Percentiles rank a stretch among this genome's conserved stretches.
Evolutionary conservation across 2,329 filamentous ascomycete genomes (phyloP).

Genomic region (Dactylonectria macrodidyma): DNA sequence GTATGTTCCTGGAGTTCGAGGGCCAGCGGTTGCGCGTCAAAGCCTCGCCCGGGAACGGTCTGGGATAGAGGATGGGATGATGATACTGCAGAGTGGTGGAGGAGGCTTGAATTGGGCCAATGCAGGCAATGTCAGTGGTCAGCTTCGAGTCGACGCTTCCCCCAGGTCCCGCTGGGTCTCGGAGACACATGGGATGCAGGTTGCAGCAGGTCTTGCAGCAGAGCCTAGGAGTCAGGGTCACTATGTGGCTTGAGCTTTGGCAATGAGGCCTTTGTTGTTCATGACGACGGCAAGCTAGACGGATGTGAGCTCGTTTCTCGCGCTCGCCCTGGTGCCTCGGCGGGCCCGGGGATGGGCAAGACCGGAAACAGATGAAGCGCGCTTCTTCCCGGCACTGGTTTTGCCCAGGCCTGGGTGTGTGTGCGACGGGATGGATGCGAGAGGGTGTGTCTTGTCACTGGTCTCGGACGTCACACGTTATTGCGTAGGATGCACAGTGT

Average conservation of each 20-base stretch:
- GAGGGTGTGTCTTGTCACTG: conserved; percentile 16
- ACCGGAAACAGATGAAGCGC: conserved; percentile 42
- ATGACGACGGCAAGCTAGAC: conserved; percentile 25
- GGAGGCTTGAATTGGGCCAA: conserved; percentile 34
- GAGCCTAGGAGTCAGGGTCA: conserved; percentile 31
- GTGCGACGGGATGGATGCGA: conserved; percentile 27
- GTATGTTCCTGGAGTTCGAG: conserved; percentile 36
- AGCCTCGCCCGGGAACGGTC: conserved; percentile 14
- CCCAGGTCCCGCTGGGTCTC: conserved; percentile 25
- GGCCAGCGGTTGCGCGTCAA: conserved; percentile 12
- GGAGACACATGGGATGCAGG: conserved; percentile 30
- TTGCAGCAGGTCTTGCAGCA: conserved; percentile 26
- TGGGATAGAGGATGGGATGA: conserved; percentile 12
- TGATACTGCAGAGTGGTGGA: conserved; percentile 27
- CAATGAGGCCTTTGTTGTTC: conserved; percentile 41
- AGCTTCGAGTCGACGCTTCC: conserved; percentile 34
- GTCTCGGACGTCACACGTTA: not conserved
- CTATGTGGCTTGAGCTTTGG: conserved; percentile 23
- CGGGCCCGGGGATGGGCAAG: conserved; percentile 26
- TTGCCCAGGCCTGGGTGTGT: conserved; percentile 36
- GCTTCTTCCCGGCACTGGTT: conserved; percentile 47
- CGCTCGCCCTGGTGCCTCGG: conserved; percentile 19
- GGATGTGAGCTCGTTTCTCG: conserved; percentile 10
- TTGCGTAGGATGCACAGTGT: conserved; percentile 22
- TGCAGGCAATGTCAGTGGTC: conserved; percentile 41